A percentile compares a stretch with the other conserved stretches of the same genome.
These are phyloP conservation scores for Ogataea ganodermae DNA, from an alignment of 805 yeast genomes.

Conservation along the genomic window DNA sequence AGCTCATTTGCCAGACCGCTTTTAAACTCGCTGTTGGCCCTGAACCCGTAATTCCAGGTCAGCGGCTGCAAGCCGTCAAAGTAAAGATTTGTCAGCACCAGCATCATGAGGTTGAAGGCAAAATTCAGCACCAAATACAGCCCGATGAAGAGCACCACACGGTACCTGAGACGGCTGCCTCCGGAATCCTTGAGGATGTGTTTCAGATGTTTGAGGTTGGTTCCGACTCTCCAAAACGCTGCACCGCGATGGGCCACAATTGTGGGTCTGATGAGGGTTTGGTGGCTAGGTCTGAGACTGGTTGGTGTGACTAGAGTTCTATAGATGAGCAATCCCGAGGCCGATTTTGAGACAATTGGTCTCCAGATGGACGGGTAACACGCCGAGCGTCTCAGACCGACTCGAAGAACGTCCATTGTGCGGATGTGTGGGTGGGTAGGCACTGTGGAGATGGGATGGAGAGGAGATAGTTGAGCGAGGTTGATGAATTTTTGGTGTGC, in stretches of 20 bases:
- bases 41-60: conserved; percentile 32
- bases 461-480: not conserved
- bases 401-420: not conserved
- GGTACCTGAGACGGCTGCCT: conserved; percentile 44
- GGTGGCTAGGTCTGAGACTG: not conserved
- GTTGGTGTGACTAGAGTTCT: not conserved
- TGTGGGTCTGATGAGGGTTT: not conserved
- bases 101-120: conserved; percentile 37
- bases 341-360: not conserved
- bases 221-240: conserved; percentile 36
- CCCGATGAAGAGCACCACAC: conserved; percentile 45
- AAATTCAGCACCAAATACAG: conserved; percentile 43
- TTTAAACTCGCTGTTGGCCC: conserved; percentile 33
- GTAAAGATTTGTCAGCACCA: conserved; percentile 34
- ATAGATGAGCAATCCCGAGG: not conserved
- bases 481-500: no score
- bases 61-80: conserved; percentile 30
- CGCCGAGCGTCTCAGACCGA: not conserved
- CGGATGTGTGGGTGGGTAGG: not conserved
- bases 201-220: conserved; percentile 29
- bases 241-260: conserved; percentile 23
- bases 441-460: not conserved
- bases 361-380: not conserved
- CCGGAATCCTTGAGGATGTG: conserved; percentile 36
- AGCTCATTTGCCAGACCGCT: conserved; percentile 43